Evolutionary conservation across 2,329 filamentous ascomycete genomes (phyloP), one percentile per base, ranked within the genome.

Genomic region (Fonsecaea monophora): DNA sequence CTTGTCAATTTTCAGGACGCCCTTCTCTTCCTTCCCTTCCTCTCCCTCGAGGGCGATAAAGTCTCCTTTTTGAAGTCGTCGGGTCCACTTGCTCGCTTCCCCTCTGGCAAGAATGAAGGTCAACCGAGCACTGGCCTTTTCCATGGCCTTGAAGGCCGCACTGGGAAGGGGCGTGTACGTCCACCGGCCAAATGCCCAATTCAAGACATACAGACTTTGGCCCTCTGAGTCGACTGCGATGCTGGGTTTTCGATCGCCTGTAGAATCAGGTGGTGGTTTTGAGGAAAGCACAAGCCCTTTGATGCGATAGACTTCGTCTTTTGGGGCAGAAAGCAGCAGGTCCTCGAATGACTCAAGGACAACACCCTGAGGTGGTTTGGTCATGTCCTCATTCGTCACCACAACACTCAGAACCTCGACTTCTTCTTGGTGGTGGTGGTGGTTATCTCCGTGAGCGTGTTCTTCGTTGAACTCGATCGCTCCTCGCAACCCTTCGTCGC

Each of bases 151-250:
- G 3, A 75, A 74, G 1, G 72, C 73, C 60, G 77, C 73, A 0
- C 75, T 73, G 32, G 76, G 74, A 18, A 89, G 80, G 5, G 86
- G 83, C 1, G 93, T 96, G 75, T 94, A 97, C 0, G 89, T 96
- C 94, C 95, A 99, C 35, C 95, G 86, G 0, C 93, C 93, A 80
- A 99, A 99, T 0, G 95, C 95, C 95, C 95, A 99, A 78, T 99
- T 99, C 67, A 99, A 85, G 53, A 99, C 97, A 76, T 95, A 97
- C 63, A 91, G 84, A 15, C 79, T 78, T 21, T 78, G 75, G 8
- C 75, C 71, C 13, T 75, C 71, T 6, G 77, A 72, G 58, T 80
- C 75, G 34, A 71, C 69, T 2, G 68, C 66, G 1, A 73, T 68
- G 6, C 74, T 71, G 12, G 76, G 72, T 18, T 73, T 75, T 1